phyloP scores from a whole-genome alignment of 2,329 filamentous ascomycete species.

The Alternaria rosae region DNA sequence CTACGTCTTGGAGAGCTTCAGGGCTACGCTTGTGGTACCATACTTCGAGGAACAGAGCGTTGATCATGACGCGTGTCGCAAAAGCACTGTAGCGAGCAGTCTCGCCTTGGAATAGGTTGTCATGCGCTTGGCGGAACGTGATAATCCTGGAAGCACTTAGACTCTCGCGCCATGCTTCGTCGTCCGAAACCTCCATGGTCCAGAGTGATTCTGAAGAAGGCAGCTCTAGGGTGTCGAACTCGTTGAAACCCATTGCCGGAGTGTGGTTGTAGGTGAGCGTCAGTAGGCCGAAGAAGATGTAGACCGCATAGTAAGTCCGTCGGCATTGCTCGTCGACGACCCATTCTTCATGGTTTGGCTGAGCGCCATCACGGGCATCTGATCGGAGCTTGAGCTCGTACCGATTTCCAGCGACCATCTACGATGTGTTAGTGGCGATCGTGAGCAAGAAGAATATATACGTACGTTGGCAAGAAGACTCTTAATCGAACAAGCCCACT shows the following conservation, averaged over 20 bases:
- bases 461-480: constrained; percentile 82
- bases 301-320: constrained; percentile 96
- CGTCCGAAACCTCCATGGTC: constrained; percentile 83
- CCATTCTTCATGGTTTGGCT: constrained; percentile 87
- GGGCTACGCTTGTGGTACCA: constrained; percentile 99
- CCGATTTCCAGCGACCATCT: constrained; percentile 94
- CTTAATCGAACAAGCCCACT: constrained; percentile 99
- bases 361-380: constrained; percentile 79
- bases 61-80: constrained; percentile 97
- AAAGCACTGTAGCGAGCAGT: constrained; percentile 92
- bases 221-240: constrained; percentile 91
- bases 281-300: constrained; percentile 96
- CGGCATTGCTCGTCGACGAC: constrained; percentile 96
- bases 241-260: constrained; percentile 96
- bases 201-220: constrained; percentile 94
- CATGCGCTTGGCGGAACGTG: constrained; percentile 92
- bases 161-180: constrained; percentile 83
- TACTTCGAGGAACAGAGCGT: constrained; percentile 95
- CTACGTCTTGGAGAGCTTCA: constrained; percentile 95
- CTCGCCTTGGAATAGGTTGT: constrained; percentile 94
- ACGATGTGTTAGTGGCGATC: background rate
- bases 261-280: constrained; percentile 98
- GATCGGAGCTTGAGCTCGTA: constrained; percentile 95
- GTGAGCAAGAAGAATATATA: background rate
- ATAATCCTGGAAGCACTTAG: constrained; percentile 74